Percentiles rank a stretch among this genome's conserved stretches.
These are phyloP conservation scores for Dictyostelium firmibasis DNA, from an alignment of 78 protist genomes.

Conservation along the genomic window DNA sequence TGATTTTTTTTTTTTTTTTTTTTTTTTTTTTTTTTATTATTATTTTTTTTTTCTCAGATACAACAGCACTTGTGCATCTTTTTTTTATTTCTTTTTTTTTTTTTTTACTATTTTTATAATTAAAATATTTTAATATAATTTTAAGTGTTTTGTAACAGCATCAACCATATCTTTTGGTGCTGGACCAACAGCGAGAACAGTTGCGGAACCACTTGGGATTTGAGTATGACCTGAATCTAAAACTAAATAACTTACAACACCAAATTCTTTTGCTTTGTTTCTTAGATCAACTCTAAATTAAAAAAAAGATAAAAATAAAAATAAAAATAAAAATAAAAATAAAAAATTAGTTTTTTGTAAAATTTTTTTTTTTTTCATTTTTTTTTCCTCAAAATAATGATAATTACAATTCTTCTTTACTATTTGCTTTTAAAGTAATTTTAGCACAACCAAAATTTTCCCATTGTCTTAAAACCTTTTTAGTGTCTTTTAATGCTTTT, in stretches of 20 bases:
- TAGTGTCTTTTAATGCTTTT: background rate
- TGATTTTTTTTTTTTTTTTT: background rate
- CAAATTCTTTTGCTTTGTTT: slow-evolving; percentile 43
- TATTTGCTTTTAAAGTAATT: slow-evolving; percentile 43
- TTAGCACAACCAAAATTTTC: slow-evolving; percentile 56
- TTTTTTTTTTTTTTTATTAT: too few species aligned
- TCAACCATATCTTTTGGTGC: slow-evolving; percentile 1
- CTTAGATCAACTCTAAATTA: slow-evolving; percentile 38
- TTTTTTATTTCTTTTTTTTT: background rate
- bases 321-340: too few species aligned
- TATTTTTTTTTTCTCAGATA: too few species aligned
- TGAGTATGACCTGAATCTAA: slow-evolving; percentile 94
- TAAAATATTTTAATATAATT: slow-evolving; percentile 8
- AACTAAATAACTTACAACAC: slow-evolving; percentile 75
- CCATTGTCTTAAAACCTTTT: slow-evolving; percentile 57
- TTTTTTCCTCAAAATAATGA: background rate
- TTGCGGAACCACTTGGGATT: slow-evolving; percentile 83
- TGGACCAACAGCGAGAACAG: slow-evolving; percentile 93
- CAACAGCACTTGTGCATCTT: background rate
- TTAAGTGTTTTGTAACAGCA: background rate
- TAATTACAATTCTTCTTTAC: slow-evolving; percentile 50
- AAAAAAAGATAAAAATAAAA: too few species aligned
- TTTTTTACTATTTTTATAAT: background rate
- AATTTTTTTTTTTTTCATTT: background rate
- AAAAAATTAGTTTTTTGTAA: too few species aligned